phyloP scores from a whole-genome alignment of 176 grass and related monocot species.

The Carex myosuroides region DNA sequence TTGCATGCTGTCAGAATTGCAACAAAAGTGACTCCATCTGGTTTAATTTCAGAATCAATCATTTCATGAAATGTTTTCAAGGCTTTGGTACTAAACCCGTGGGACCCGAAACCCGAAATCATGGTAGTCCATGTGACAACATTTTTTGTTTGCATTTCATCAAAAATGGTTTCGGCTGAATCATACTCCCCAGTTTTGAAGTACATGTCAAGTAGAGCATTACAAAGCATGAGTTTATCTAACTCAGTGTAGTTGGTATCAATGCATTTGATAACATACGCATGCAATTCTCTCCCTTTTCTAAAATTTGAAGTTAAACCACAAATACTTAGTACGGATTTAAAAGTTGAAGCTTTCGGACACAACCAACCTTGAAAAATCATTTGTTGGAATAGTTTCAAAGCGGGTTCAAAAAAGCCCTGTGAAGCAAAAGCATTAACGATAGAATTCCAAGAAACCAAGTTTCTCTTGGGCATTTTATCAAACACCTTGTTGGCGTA shows the following conservation, averaged over 20 bases:
- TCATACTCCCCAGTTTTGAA: slow-evolving; percentile 66
- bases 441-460: slow-evolving; percentile 71
- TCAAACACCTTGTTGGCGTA: slow-evolving; percentile 55
- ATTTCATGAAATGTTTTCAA: slow-evolving; percentile 37
- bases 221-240: slow-evolving; percentile 37
- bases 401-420: slow-evolving; percentile 36
- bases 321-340: neutral
- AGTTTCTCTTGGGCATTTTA: slow-evolving; percentile 47
- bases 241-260: slow-evolving; percentile 29
- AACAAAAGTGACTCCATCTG: slow-evolving; percentile 52
- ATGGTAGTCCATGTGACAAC: slow-evolving; percentile 70
- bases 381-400: slow-evolving; percentile 55
- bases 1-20: slow-evolving; percentile 63
- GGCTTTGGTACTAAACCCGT: slow-evolving; percentile 36
- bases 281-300: neutral
- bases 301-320: neutral
- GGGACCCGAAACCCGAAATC: slow-evolving; percentile 55
- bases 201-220: slow-evolving; percentile 68
- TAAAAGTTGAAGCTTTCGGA: slow-evolving; percentile 27
- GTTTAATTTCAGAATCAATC: slow-evolving; percentile 34
- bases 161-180: slow-evolving; percentile 42
- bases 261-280: slow-evolving; percentile 47
- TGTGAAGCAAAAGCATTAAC: slow-evolving; percentile 46
- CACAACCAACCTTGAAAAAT: slow-evolving; percentile 22
- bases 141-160: slow-evolving; percentile 23